A percentile compares a stretch with the other conserved stretches of the same genome.
phyloP scores from a whole-genome alignment of 768 basidiomycete species.

The Rhodotorula graminis region DNA sequence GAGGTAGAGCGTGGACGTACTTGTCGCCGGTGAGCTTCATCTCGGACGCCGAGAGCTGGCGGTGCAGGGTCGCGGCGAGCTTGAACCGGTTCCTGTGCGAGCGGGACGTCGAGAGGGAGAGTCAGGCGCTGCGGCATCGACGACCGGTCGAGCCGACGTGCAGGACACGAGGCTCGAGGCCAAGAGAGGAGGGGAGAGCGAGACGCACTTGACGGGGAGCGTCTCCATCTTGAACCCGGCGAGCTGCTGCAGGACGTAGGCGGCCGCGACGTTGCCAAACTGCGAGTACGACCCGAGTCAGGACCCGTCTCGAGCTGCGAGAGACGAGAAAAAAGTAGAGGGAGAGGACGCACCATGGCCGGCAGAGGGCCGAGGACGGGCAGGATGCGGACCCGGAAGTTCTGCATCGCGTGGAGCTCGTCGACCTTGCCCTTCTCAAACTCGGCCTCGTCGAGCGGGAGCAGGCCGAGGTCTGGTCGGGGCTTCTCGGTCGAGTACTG shows the following conservation, averaged over 20 bases:
- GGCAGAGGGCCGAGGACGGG: constrained; percentile 68
- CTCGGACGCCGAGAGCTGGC: constrained; percentile 33
- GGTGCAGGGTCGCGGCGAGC: constrained; percentile 28
- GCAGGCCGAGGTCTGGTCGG: constrained; percentile 67
- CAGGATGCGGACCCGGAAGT: constrained; percentile 87
- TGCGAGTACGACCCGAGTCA: not conserved
- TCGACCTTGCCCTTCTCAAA: constrained; percentile 82
- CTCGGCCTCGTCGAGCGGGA: constrained; percentile 87
- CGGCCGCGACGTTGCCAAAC: constrained; percentile 84
- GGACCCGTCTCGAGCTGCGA: too few species aligned
- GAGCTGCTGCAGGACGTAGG: constrained; percentile 79
- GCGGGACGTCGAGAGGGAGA: not conserved
- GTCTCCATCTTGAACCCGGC: constrained; percentile 84
- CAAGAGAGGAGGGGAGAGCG: not conserved
- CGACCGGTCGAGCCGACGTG: too few species aligned
- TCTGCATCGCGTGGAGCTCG: constrained; percentile 82
- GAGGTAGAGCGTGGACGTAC: not conserved
- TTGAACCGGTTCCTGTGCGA: constrained; percentile 34
- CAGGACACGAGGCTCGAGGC: not conserved
- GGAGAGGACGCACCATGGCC: constrained; percentile 27
- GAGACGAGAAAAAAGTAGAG: accelerated
- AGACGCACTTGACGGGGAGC: constrained; percentile 75
- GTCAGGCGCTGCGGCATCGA: not conserved
- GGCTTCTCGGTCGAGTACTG: constrained; percentile 86
- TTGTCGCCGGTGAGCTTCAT: constrained; percentile 30